These are phyloP conservation scores for Fusarium globosum DNA, from an alignment of 2,329 filamentous ascomycete species.

Conservation along the genomic window DNA sequence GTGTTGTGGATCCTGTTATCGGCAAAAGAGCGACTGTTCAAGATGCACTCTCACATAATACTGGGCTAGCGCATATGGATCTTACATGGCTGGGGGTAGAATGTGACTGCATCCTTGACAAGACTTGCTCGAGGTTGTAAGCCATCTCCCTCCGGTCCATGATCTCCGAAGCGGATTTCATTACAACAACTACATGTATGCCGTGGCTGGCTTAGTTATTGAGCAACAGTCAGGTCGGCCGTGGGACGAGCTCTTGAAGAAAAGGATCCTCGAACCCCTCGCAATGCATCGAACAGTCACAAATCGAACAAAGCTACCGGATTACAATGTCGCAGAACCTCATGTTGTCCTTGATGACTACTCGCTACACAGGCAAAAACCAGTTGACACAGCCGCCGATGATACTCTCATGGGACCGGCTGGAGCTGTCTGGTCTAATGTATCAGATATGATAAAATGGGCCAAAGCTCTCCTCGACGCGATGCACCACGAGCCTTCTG, in stretches of 20 bases:
- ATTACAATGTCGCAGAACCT: accelerated
- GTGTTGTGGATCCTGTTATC: background rate
- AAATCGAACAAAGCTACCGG: accelerated
- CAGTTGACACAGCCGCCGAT: background rate
- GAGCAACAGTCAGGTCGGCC: background rate
- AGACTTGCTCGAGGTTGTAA: background rate
- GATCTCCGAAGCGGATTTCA: background rate
- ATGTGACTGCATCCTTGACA: background rate
- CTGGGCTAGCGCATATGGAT: background rate
- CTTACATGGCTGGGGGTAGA: background rate
- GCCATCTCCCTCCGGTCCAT: background rate
- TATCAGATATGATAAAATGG: background rate
- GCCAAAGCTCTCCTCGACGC: background rate
- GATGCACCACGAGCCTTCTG: background rate
- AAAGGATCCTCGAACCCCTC: background rate
- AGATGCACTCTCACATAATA: background rate
- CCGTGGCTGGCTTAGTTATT: background rate
- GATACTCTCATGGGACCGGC: background rate
- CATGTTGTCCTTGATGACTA: background rate
- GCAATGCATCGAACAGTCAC: background rate
- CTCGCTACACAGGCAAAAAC: background rate
- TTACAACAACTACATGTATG: background rate
- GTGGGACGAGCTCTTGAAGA: background rate
- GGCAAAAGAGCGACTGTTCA: background rate
- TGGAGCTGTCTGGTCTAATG: background rate